phyloP scores from a whole-genome alignment of 441 rosid species.

The Erodium moschatum region DNA sequence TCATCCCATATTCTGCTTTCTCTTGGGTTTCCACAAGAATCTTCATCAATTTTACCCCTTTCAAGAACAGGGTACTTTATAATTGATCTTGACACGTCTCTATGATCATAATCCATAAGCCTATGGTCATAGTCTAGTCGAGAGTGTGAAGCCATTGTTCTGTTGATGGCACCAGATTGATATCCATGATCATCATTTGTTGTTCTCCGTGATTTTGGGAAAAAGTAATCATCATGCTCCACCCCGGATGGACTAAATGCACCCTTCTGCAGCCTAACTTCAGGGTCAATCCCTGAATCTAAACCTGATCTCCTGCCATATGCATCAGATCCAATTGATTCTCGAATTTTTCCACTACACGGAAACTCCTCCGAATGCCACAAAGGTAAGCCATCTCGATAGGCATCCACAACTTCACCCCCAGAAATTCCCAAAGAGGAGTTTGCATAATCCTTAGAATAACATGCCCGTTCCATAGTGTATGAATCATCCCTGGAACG shows the following conservation, averaged over 20 bases:
- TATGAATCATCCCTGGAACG: slow-evolving; percentile 30
- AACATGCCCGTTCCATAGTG: slow-evolving; percentile 23
- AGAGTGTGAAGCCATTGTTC: slow-evolving; percentile 28
- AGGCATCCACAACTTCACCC: slow-evolving; percentile 29
- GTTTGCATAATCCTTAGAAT: slow-evolving; percentile 29
- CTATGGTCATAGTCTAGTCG: slow-evolving; percentile 29
- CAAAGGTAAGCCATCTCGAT: slow-evolving; percentile 27
- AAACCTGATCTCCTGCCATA: slow-evolving; percentile 27
- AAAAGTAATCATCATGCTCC: slow-evolving; percentile 31
- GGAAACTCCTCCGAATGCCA: slow-evolving; percentile 32
- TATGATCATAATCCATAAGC: slow-evolving; percentile 26
- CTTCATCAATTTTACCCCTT: slow-evolving; percentile 28
- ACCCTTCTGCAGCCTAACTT: slow-evolving; percentile 26
- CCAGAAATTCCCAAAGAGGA: slow-evolving; percentile 31
- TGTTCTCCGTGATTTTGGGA: slow-evolving; percentile 29
- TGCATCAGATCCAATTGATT: slow-evolving; percentile 24
- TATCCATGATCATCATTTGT: slow-evolving; percentile 27
- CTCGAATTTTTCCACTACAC: slow-evolving; percentile 28
- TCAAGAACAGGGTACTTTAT: slow-evolving; percentile 26
- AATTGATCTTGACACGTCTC: slow-evolving; percentile 34
- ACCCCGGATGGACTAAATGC: slow-evolving; percentile 26
- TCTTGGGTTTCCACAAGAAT: slow-evolving; percentile 28
- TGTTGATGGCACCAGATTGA: slow-evolving; percentile 27
- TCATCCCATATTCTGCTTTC: slow-evolving; percentile 23
- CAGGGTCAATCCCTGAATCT: slow-evolving; percentile 30